Conservation (phyloP, 108 stramenopile species). For the Skeletonema grethae region DNA sequence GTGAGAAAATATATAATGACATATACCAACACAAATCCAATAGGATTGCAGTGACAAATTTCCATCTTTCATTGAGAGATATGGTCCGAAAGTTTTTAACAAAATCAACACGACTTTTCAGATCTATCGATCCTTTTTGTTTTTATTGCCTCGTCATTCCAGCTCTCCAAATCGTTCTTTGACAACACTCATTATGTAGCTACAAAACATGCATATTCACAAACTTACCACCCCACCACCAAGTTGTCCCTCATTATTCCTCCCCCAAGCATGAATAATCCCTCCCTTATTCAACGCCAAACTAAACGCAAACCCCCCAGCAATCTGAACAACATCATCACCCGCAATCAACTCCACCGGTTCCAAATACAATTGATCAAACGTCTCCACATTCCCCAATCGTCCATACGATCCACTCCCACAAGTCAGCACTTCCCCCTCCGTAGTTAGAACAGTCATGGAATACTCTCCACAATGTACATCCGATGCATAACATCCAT, state of each 20-base stretch:
- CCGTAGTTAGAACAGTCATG: slow-evolving; percentile 83
- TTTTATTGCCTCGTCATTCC: background rate
- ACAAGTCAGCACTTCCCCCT: slow-evolving; percentile 83
- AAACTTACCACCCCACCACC: slow-evolving; percentile 64
- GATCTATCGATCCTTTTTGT: slow-evolving; percentile 1
- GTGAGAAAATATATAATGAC: background rate
- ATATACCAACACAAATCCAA: background rate
- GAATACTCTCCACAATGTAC: slow-evolving; percentile 76
- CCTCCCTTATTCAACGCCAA: slow-evolving; percentile 70
- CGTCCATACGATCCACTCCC: slow-evolving; percentile 80
- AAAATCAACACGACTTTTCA: background rate
- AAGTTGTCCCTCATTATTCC: slow-evolving; percentile 86
- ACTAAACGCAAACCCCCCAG: slow-evolving; percentile 78
- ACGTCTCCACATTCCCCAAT: slow-evolving; percentile 79
- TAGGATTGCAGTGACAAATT: background rate
- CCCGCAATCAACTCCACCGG: slow-evolving; percentile 76
- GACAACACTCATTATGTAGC: background rate
- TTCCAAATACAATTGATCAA: slow-evolving; percentile 80
- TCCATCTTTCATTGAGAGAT: background rate
- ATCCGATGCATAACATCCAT: slow-evolving; percentile 72
- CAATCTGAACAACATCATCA: slow-evolving; percentile 58
- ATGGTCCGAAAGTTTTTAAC: no score
- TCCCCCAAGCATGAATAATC: slow-evolving; percentile 82
- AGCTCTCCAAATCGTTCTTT: background rate
- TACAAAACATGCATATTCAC: background rate